These are phyloP conservation scores for Aspergillus nomiae DNA, from an alignment of 2,329 filamentous ascomycete species.

Conservation along the genomic window DNA sequence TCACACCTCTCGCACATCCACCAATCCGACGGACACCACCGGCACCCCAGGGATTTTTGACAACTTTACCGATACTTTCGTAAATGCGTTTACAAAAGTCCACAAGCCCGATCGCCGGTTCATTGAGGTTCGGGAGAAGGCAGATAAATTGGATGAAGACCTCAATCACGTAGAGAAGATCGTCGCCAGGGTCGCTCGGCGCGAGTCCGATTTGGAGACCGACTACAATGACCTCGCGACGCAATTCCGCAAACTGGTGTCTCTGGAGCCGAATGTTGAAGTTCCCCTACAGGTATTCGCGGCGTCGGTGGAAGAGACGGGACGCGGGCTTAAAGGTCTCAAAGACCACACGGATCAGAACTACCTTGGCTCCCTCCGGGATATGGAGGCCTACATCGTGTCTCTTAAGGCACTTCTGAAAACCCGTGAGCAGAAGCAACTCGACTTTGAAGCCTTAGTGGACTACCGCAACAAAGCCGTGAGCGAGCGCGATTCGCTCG, in stretches of 20 bases:
- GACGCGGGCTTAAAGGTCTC: constrained; percentile 73
- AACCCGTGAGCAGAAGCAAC: constrained; percentile 93
- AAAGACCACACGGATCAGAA: constrained; percentile 93
- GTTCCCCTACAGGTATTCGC: constrained; percentile 82
- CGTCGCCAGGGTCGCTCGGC: constrained; percentile 83
- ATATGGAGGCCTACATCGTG: constrained; percentile 94
- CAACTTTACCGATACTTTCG: constrained; percentile 91
- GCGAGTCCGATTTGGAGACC: constrained; percentile 81
- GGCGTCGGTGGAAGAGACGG: constrained; percentile 80
- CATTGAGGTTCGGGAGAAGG: constrained; percentile 87
- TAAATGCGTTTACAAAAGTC: constrained; percentile 96
- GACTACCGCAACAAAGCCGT: constrained; percentile 94
- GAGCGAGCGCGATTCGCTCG: constrained; percentile 78
- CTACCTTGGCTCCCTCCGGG: constrained; percentile 86
- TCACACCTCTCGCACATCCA: constrained; percentile 67
- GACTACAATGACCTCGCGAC: constrained; percentile 89
- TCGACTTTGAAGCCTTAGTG: constrained; percentile 93
- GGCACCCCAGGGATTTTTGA: constrained; percentile 75
- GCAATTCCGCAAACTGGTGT: constrained; percentile 92
- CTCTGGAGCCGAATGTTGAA: constrained; percentile 85
- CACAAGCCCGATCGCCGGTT: constrained; percentile 95
- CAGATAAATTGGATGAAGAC: constrained; percentile 93
- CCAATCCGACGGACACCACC: constrained; percentile 43
- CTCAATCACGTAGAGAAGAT: constrained; percentile 92
- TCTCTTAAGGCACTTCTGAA: constrained; percentile 86